Conservation (phyloP, 768 basidiomycete genomes). For the Tubosaeta sp. region DNA sequence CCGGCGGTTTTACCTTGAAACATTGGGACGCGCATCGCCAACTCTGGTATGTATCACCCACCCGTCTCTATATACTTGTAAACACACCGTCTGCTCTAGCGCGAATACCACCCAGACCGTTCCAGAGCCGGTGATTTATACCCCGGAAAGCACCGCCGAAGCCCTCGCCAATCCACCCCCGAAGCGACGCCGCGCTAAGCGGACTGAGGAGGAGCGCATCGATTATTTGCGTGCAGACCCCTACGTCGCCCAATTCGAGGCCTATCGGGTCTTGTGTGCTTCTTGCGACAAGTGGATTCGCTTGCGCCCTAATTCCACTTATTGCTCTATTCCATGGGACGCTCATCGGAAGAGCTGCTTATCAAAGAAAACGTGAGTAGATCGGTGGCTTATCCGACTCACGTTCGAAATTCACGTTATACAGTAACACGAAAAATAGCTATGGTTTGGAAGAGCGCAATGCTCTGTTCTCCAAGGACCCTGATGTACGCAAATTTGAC, state of each 20-base stretch:
- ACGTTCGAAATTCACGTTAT: conserved; percentile 6
- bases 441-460: conserved; percentile 61
- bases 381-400: conserved; percentile 5
- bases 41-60: conserved; percentile 44
- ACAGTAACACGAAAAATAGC: conserved; percentile 43
- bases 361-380: conserved; percentile 65
- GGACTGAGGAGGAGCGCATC: conserved; percentile 74
- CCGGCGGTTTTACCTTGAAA: conserved; percentile 60
- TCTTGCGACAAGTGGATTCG: conserved; percentile 85
- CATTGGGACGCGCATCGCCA: conserved; percentile 67
- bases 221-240: conserved; percentile 65
- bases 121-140: conserved; percentile 39
- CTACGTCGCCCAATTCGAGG: conserved; percentile 77
- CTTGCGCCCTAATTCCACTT: conserved; percentile 80
- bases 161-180: conserved; percentile 44
- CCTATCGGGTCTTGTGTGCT: conserved; percentile 74
- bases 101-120: conserved; percentile 29
- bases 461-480: conserved; percentile 56
- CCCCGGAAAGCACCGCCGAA: conserved; percentile 39
- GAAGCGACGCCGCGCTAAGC: conserved; percentile 70
- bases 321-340: conserved; percentile 87
- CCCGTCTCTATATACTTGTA: conserved; percentile 3
- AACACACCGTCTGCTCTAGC: conserved; percentile 16
- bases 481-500: conserved; percentile 71
- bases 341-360: conserved; percentile 81